These are phyloP conservation scores for Pestalotiopsis sp. DNA, from an alignment of 2,329 filamentous ascomycete genomes.

Conservation along the genomic window DNA sequence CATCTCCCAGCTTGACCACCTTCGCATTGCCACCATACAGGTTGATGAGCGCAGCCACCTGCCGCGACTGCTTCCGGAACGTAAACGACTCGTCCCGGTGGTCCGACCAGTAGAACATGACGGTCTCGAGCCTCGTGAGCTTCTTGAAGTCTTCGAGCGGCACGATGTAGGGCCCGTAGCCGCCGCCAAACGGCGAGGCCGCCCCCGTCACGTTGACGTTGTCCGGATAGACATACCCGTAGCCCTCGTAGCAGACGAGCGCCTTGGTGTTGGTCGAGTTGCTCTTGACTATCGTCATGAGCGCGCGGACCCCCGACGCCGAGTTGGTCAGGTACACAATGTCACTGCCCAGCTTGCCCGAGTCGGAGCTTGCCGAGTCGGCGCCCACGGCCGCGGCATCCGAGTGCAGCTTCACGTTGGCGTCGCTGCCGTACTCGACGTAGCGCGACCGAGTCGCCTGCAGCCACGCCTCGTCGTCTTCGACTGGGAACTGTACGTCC, in stretches of 20 bases:
- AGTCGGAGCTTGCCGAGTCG: constrained; percentile 36
- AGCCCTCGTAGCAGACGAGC: constrained; percentile 31
- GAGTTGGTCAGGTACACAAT: constrained; percentile 37
- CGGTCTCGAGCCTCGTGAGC: constrained; percentile 20
- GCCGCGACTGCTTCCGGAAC: constrained; percentile 20
- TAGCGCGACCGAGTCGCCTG: constrained; percentile 35
- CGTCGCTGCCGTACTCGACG: constrained; percentile 32
- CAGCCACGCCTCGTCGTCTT: constrained; percentile 31
- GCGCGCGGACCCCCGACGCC: constrained; percentile 32
- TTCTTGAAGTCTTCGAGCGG: constrained; percentile 28
- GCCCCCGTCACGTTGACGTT: constrained; percentile 21
- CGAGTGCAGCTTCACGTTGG: constrained; percentile 33
- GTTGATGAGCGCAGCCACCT: constrained; percentile 26
- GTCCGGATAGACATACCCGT: constrained; percentile 25
- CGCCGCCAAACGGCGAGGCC: constrained; percentile 5
- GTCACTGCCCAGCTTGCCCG: constrained; percentile 27
- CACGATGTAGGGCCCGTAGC: constrained; percentile 24
- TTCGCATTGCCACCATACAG: constrained; percentile 28
- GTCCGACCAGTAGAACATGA: constrained; percentile 28
- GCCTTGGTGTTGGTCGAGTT: constrained; percentile 36
- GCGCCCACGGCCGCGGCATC: constrained; percentile 33
- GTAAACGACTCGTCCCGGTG: constrained; percentile 23
- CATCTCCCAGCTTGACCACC: constrained; percentile 23
- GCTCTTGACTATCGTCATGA: constrained; percentile 32
- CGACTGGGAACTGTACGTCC: constrained; percentile 33